phyloP scores from a whole-genome alignment of 2,329 filamentous ascomycete species.

The Ophiosphaerella korrae region DNA sequence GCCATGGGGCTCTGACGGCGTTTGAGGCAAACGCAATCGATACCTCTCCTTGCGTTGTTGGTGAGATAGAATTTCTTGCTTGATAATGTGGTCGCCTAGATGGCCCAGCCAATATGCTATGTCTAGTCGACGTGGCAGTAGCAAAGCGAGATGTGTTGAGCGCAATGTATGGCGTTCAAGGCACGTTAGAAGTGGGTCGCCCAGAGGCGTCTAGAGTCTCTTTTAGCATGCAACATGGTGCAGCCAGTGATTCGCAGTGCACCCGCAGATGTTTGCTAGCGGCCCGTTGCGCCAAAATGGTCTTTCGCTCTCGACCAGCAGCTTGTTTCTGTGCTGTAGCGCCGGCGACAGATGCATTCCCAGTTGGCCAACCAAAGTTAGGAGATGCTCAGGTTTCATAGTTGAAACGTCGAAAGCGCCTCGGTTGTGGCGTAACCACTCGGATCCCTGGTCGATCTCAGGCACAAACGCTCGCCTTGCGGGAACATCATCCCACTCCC shows the following conservation, averaged over 20 bases:
- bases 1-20: too few species aligned
- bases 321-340: conserved; percentile 27
- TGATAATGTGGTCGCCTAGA: neutral
- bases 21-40: too few species aligned
- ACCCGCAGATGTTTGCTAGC: conserved; percentile 24
- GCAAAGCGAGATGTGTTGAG: neutral
- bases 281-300: conserved; percentile 33
- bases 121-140: too few species aligned
- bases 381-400: conserved; percentile 17
- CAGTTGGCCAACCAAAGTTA: conserved; percentile 29
- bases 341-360: conserved; percentile 23
- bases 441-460: conserved; percentile 22
- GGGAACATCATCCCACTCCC: conserved; percentile 27
- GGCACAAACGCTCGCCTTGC: conserved; percentile 34
- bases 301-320: conserved; percentile 22
- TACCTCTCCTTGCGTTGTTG: too few species aligned
- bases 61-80: too few species aligned
- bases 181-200: neutral
- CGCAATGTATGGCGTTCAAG: neutral
- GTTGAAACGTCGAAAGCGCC: conserved; percentile 25
- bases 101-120: neutral
- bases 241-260: conserved; percentile 21
- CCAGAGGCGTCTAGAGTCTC: neutral
- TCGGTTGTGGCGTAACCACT: conserved; percentile 36
- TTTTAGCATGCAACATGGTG: neutral